phyloP scores from a whole-genome alignment of 495 filamentous ascomycete species.

The Opeltia flavorubescens region DNA sequence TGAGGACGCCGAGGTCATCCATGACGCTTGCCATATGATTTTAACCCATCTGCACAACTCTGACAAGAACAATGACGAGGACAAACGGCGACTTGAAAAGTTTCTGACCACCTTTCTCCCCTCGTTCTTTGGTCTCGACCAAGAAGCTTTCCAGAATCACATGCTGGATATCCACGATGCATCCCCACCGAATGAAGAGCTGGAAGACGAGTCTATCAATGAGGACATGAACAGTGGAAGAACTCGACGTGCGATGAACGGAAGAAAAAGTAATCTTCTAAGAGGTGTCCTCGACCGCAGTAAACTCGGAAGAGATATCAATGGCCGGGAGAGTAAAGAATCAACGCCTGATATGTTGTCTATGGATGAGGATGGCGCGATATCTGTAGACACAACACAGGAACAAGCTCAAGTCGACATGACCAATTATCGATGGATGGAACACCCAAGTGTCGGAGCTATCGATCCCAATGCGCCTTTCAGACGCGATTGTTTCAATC shows the following conservation, averaged over 20 bases:
- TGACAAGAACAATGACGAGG: conserved; percentile 49
- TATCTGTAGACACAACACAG: conserved; percentile 22
- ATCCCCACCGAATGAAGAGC: conserved; percentile 53
- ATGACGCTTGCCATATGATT: conserved; percentile 69
- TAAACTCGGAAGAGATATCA: conserved; percentile 43
- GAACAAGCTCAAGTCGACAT: conserved; percentile 24
- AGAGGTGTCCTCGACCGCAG: conserved; percentile 72
- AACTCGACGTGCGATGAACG: conserved; percentile 44
- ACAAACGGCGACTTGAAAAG: conserved; percentile 59
- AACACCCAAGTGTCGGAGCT: conserved; percentile 39
- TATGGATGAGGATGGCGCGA: conserved; percentile 46
- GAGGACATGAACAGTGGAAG: conserved; percentile 39
- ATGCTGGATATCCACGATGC: conserved; percentile 54
- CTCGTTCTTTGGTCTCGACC: conserved; percentile 74
- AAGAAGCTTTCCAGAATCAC: conserved; percentile 58
- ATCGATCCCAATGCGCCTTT: conserved; percentile 68
- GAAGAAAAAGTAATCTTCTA: conserved; percentile 66
- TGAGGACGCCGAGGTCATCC: conserved; percentile 60
- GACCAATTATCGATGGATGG: conserved; percentile 44
- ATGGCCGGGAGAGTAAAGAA: conserved; percentile 63
- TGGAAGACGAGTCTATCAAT: conserved; percentile 40
- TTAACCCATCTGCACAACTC: conserved; percentile 59
- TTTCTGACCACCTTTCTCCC: conserved; percentile 86
- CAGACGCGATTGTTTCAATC: conserved; percentile 60
- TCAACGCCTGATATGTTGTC: conserved; percentile 73